Conservation (phyloP, 1,139 yeast genomes). For the Lizanozyma gosingica region DNA sequence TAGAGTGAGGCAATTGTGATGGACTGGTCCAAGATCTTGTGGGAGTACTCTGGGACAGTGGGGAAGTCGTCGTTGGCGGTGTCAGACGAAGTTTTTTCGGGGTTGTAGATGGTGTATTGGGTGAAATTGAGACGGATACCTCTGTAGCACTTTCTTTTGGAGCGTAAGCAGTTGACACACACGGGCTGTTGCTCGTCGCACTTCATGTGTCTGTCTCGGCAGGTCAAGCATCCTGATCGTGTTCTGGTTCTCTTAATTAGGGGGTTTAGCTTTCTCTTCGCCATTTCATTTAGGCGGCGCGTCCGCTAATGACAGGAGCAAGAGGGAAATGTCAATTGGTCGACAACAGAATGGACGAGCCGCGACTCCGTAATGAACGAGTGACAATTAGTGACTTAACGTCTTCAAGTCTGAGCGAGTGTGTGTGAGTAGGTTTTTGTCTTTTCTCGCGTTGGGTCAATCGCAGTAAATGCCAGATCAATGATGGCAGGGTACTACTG, state of each 20-base stretch:
- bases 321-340: neutral
- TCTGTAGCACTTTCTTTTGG: conserved; percentile 33
- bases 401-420: too few species aligned
- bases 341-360: too few species aligned
- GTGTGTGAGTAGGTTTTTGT: too few species aligned
- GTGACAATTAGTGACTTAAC: too few species aligned
- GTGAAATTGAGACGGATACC: conserved; percentile 39
- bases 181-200: conserved; percentile 41
- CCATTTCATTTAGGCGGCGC: conserved; percentile 1
- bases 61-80: conserved; percentile 1
- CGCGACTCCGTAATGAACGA: too few species aligned
- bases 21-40: conserved; percentile 30
- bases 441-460: too few species aligned
- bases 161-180: conserved; percentile 35
- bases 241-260: conserved; percentile 16
- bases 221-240: conserved; percentile 39
- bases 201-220: conserved; percentile 41
- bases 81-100: conserved; percentile 11
- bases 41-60: conserved; percentile 2
- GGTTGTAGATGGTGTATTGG: conserved; percentile 34
- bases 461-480: too few species aligned
- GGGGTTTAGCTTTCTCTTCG: conserved; percentile 1
- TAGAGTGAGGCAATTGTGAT: conserved; percentile 34
- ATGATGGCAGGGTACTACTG: too few species aligned
- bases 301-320: neutral